Conservation (phyloP, 805 yeast species). For the Ogataea zsoltii region DNA sequence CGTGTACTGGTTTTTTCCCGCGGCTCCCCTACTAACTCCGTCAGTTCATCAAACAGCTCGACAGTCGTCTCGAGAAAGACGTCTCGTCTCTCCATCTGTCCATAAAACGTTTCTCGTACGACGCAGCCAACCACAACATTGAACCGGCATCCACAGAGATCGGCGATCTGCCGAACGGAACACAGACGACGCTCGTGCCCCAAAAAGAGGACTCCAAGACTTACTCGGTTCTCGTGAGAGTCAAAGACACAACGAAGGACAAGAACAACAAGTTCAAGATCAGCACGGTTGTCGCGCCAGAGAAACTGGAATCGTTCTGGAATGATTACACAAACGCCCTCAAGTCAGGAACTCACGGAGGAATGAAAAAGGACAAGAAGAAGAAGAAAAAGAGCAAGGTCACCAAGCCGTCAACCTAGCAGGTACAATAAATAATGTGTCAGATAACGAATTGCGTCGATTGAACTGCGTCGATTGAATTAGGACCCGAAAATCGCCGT, state of each 20-base stretch:
- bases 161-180: conserved; percentile 18
- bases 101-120: conserved; percentile 51
- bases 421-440: neutral
- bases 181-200: conserved; percentile 15
- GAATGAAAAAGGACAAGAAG: conserved; percentile 59
- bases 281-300: conserved; percentile 69
- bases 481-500: too few relatives aligned
- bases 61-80: conserved; percentile 19
- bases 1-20: too few relatives aligned
- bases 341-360: conserved; percentile 78
- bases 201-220: conserved; percentile 23
- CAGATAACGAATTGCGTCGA: too few relatives aligned
- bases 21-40: conserved; percentile 6
- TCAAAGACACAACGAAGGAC: conserved; percentile 59
- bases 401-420: too few relatives aligned
- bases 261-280: conserved; percentile 50
- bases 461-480: too few relatives aligned
- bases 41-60: conserved; percentile 30
- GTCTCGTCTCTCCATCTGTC: conserved; percentile 57
- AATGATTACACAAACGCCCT: conserved; percentile 64
- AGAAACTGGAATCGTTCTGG: conserved; percentile 74
- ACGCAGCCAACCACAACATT: conserved; percentile 23
- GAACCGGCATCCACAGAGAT: conserved; percentile 13
- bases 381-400: conserved; percentile 20
- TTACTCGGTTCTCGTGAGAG: conserved; percentile 69